Evolutionary conservation across 768 basidiomycete genomes (phyloP).

Genomic region (Paxillus rubicundulus): DNA sequence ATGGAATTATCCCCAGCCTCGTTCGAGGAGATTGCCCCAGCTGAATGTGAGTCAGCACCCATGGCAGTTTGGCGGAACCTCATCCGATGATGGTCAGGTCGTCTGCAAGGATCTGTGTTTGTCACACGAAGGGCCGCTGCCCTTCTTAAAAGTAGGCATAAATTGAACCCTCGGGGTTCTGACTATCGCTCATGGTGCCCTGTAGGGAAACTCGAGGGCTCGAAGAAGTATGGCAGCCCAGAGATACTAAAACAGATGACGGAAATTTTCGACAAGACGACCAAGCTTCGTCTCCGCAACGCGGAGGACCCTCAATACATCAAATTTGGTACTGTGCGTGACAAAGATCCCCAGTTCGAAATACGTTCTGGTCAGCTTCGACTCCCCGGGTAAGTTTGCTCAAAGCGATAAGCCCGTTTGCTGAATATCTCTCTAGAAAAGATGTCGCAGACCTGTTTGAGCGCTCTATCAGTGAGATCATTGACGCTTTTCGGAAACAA

Average conservation of each 20-base stretch:
- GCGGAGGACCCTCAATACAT: slow-evolving; percentile 35
- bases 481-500: slow-evolving; percentile 35
- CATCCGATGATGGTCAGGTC: slow-evolving; percentile 24
- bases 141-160: slow-evolving; percentile 29
- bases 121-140: slow-evolving; percentile 32
- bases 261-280: slow-evolving; percentile 33
- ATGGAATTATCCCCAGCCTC: slow-evolving; percentile 38
- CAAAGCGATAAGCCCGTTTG: not conserved
- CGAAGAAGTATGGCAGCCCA: slow-evolving; percentile 26
- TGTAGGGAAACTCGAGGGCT: slow-evolving; percentile 31
- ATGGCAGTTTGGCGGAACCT: not conserved
- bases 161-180: not conserved
- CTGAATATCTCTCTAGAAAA: slow-evolving; percentile 23
- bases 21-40: slow-evolving; percentile 36
- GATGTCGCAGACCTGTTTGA: slow-evolving; percentile 44
- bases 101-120: slow-evolving; percentile 38
- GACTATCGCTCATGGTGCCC: slow-evolving; percentile 15
- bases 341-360: slow-evolving; percentile 37
- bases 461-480: slow-evolving; percentile 39
- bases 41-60: slow-evolving; percentile 26
- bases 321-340: slow-evolving; percentile 39
- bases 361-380: slow-evolving; percentile 41
- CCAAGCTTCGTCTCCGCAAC: slow-evolving; percentile 39
- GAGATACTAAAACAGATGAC: slow-evolving; percentile 32
- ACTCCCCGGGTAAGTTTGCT: slow-evolving; percentile 33